phyloP scores from a whole-genome alignment of 1,139 yeast genomes.

The Taphrina communis region DNA sequence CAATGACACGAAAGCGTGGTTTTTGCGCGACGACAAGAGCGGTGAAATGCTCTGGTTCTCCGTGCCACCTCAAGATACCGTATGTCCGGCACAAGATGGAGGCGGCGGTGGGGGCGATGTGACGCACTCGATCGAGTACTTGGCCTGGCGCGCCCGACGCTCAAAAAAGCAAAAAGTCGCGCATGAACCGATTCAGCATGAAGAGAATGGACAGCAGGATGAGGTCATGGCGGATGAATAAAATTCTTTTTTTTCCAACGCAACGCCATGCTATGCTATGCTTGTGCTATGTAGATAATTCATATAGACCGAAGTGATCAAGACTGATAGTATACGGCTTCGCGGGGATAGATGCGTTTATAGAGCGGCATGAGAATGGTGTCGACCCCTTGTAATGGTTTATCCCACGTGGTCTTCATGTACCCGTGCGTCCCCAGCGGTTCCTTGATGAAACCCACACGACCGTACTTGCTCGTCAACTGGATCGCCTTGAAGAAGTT shows the following conservation, averaged over 20 bases:
- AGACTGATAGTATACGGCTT: slow-evolving; percentile 23
- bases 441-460: slow-evolving; percentile 84
- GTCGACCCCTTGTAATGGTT: slow-evolving; percentile 88
- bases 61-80: slow-evolving; percentile 48
- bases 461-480: slow-evolving; percentile 86
- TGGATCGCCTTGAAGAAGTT: slow-evolving; percentile 91
- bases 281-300: too few species aligned
- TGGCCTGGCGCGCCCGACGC: slow-evolving; percentile 15
- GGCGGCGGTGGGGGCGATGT: slow-evolving; percentile 22
- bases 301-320: neutral
- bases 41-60: slow-evolving; percentile 48
- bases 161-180: neutral
- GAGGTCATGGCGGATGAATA: too few species aligned
- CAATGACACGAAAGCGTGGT: slow-evolving; percentile 44
- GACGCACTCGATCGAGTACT: slow-evolving; percentile 23
- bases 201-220: too few species aligned
- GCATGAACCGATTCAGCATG: neutral
- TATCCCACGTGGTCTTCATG: slow-evolving; percentile 94
- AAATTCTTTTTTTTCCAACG: too few species aligned
- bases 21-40: slow-evolving; percentile 44
- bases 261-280: too few species aligned
- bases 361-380: slow-evolving; percentile 91
- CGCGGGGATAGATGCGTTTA: slow-evolving; percentile 68
- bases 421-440: slow-evolving; percentile 98
- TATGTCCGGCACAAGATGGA: slow-evolving; percentile 24